Evolutionary conservation across 768 basidiomycete genomes (phyloP), one percentile per base, ranked within the genome.

Genomic region (Ramaria sp.): DNA sequence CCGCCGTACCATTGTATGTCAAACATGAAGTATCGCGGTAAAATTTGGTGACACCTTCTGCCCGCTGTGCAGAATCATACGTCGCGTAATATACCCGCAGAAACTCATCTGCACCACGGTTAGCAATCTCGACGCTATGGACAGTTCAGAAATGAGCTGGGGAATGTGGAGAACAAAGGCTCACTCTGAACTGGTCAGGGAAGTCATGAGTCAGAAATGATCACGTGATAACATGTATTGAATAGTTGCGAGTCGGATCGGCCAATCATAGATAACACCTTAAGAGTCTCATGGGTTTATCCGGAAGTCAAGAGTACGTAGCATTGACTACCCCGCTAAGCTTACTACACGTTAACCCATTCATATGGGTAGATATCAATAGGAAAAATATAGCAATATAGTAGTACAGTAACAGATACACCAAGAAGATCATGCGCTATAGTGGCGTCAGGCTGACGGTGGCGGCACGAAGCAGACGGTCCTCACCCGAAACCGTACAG

Each of bases 1-100:
- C 83, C 3, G 87, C 85, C 57, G 80, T 87, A 13, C 90, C 90
- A 62, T 92, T 92, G 90, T 90, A 92, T 47, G 84, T 82, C 62
- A 91, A 66, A 1, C 86, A 84, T 4, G 90, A 91, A 3, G 75
- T 73, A 15, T 82, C 69, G 12, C 91, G 84, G 65, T 92, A 92
- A 68, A 91, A 88, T 64, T 86, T 83, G 51, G 87, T 86, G 10
- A 92, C 70, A 65, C 89, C 86, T 52, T 82, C 78, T 22, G 81
- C 76, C 42, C 89, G 83, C n/a, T 83, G 81, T 54, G 79, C 69
- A 3, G 88, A 87, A 71, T 92, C 89, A 70, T 91, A 91, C 0
- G 88, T 79, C 41, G 79, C 72, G 68, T 92, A 92, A 67, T 88
- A 92, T 33, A 91, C 76, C 59, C 84, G 83, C 47, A 84, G 84